These are phyloP conservation scores for Ophidiomyces ophidiicola DNA, from an alignment of 2,329 filamentous ascomycete genomes.

Conservation along the genomic window DNA sequence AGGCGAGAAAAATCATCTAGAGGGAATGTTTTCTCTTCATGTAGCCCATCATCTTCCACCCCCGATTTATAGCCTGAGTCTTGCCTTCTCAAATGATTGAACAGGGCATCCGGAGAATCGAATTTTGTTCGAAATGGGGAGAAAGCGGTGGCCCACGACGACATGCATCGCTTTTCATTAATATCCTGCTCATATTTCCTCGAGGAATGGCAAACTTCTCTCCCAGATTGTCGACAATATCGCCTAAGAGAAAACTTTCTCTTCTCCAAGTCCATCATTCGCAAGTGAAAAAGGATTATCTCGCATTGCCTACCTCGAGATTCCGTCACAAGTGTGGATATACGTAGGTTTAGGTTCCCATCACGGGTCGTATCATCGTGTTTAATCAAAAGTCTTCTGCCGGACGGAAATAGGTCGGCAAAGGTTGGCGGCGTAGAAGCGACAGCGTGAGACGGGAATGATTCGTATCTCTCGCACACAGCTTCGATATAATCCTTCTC, in stretches of 20 bases:
- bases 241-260: constrained; percentile 82
- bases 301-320: constrained; percentile 45
- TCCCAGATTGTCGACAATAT: constrained; percentile 84
- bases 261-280: constrained; percentile 80
- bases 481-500: constrained; percentile 41
- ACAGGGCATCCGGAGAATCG: constrained; percentile 36
- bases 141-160: constrained; percentile 49
- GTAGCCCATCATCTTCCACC: constrained; percentile 31
- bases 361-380: constrained; percentile 85
- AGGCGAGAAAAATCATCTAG: neutral
- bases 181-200: constrained; percentile 52
- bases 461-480: constrained; percentile 41
- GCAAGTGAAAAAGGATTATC: constrained; percentile 77
- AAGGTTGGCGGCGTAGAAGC: constrained; percentile 75
- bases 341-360: constrained; percentile 89
- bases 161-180: constrained; percentile 38
- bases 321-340: constrained; percentile 60
- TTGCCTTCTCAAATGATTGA: constrained; percentile 39
- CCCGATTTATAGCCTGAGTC: constrained; percentile 47
- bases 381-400: constrained; percentile 64
- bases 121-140: constrained; percentile 45
- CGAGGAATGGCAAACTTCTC: constrained; percentile 79
- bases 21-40: constrained; percentile 16
- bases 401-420: constrained; percentile 72
- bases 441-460: constrained; percentile 53